phyloP scores from a whole-genome alignment of 1,284 basidiomycete genomes.

The Sphaerobolus stellatus region DNA sequence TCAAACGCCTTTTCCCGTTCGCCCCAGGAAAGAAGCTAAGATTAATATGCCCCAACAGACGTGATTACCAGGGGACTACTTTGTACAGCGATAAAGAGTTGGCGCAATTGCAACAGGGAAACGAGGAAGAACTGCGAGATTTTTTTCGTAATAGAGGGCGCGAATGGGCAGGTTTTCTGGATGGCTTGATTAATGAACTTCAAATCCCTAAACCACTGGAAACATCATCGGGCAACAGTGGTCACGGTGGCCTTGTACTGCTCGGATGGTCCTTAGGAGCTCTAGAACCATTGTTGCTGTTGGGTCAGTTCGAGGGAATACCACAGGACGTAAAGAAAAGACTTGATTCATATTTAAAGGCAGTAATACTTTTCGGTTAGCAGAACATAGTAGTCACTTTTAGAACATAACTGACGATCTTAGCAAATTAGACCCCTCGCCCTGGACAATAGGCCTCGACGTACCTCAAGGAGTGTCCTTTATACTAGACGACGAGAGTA shows the following conservation, averaged over 20 bases:
- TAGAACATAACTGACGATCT: neutral
- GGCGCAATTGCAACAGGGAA: neutral
- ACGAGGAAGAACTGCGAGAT: neutral
- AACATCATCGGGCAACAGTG: no score
- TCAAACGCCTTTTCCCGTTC: slow-evolving; percentile 15
- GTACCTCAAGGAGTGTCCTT: neutral
- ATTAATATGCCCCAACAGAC: slow-evolving; percentile 15
- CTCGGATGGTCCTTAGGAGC: slow-evolving; percentile 19
- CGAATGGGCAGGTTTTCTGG: slow-evolving; percentile 20
- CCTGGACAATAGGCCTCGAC: slow-evolving; percentile 12
- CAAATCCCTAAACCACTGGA: slow-evolving; percentile 1
- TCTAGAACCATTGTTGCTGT: slow-evolving; percentile 9
- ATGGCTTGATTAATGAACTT: slow-evolving; percentile 14
- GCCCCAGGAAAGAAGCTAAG: no score
- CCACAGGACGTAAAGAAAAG: slow-evolving; percentile 3
- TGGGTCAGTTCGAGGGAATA: slow-evolving; percentile 11
- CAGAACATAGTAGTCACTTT: neutral
- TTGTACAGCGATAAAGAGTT: slow-evolving; percentile 17
- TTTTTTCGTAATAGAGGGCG: slow-evolving; percentile 12
- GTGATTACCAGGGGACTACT: slow-evolving; percentile 22
- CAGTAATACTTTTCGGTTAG: slow-evolving; percentile 17
- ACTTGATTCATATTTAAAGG: slow-evolving; percentile 16
- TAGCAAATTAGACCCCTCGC: slow-evolving; percentile 13
- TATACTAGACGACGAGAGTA: neutral
- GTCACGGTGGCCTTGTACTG: slow-evolving; percentile 17